Base-by-base conservation (phyloP, 768 basidiomycete species). In the Exsudoporus frostii region DNA sequence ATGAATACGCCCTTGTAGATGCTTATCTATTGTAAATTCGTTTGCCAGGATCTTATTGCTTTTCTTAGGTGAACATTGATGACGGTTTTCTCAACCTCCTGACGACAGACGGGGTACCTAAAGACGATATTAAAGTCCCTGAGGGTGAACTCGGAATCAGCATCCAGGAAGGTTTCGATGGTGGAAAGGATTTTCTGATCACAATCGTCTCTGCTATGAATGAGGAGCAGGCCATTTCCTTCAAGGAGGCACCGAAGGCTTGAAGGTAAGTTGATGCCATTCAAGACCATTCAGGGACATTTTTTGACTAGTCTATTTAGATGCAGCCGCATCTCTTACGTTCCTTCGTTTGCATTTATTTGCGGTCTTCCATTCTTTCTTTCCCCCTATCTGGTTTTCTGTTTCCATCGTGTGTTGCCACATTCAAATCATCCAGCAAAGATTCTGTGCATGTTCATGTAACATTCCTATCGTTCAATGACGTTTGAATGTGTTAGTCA, bases 21-120 rank as follows among this genome's bases (percentile, higher is more conserved):
- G 15, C 25, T 42, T 43, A 48, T 55, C 47, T 42, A 22, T 55
- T 49, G 40, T 51, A 58, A 9, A 32, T 29, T 22, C 13, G 1
- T 51, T 30, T 24, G 8, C 17, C 30, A 7, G 7, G 15, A 10
- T 55, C 53, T 63, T 29, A 65, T 36, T 29, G 1, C 25, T 17
- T 37, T 37, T 24, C 33, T 14, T 56, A 90, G 88, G 79, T 89
- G 69, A 86, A 94, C 80, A 82, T 97, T 64, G 92, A 96, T 62
- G 96, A 97, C 48, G 91, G 84, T 58, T 97, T 86, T 82, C 86
- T 99, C 68, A 97, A 93, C 83, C 82, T 99, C 65, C 89, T 99
- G 90, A 81, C 76, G 62, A 41, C 65, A 63, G 94, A 96, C 45
- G 93, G 93, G 51, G 62, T 62, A 60, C 4, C 88, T 65, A 98